Percentiles rank a stretch among this genome's conserved stretches.
Conservation (phyloP, 139 green algal genomes). For the Chlorella vulgaris region DNA sequence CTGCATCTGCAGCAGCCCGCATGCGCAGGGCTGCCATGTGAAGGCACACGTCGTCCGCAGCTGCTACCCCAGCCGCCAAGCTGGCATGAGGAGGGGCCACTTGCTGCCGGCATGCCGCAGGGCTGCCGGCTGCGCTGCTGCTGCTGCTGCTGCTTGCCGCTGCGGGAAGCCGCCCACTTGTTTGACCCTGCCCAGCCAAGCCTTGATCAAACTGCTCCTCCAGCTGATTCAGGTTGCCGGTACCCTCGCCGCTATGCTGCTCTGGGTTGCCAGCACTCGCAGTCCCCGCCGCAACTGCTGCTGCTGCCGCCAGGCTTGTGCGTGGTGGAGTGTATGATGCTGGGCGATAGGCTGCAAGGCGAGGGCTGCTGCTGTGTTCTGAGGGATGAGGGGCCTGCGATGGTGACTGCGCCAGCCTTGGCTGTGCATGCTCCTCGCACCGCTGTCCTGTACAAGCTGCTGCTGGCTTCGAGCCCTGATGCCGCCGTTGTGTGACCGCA, state of each 20-base stretch:
- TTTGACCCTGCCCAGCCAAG: no score
- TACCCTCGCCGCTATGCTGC: no score
- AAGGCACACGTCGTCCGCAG: background rate
- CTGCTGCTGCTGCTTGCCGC: no score
- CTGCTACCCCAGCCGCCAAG: background rate
- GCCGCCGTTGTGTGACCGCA: background rate
- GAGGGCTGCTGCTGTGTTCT: background rate
- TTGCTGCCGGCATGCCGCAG: no score
- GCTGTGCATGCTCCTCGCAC: no score
- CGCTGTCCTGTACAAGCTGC: background rate
- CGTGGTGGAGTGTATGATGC: background rate
- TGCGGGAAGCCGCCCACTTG: no score
- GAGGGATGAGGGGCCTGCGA: background rate
- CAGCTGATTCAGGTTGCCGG: constrained; percentile 14
- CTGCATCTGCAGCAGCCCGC: background rate
- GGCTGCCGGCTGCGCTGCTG: no score
- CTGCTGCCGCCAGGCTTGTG: background rate
- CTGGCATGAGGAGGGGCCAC: background rate
- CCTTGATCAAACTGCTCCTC: constrained; percentile 14
- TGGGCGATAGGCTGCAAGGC: background rate
- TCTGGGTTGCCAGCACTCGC: background rate
- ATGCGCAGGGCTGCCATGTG: constrained; percentile 10
- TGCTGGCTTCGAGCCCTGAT: background rate
- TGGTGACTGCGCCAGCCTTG: background rate
- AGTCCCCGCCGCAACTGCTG: background rate